Base-by-base conservation (phyloP, 2,329 filamentous ascomycete species). In the Nigrospora oryzae region DNA sequence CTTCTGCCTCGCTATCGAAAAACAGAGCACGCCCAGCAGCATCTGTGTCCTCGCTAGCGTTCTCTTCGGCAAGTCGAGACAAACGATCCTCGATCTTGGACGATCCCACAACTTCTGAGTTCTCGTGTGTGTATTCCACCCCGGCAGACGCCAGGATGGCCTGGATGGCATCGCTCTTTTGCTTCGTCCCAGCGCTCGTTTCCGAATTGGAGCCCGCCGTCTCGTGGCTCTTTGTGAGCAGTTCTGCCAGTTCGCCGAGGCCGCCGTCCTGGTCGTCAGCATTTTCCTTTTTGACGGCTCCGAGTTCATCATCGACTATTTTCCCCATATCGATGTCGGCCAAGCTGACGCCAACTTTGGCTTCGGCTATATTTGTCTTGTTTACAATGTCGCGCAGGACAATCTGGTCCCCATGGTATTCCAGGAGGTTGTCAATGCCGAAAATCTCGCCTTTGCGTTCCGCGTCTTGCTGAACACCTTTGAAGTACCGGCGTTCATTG, bases 321-420 rank as follows among this genome's bases (percentile, higher is more conserved):
- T 80, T 71, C 14, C 84, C 77, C 55, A 87, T 72, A 48, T 94
- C 81, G 15, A 95, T 75, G 44, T 86, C 83, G n/a, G 83, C 74
- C 30, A 96, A 80, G 28, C 79, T 76, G 11, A 97, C 85, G 0
- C 89, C 91, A 1, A 86, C 89, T 58, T 84, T 87, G 36, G 88
- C 88, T 67, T 98, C 93, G 4, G 93, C 93, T 42, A 98, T 83
- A 57, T 98, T 98, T 28, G 93, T 97, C 65, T 96, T 95, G 70
- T 97, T 95, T 55, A 98, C 89, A 53, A 98, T 97, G 45, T 96
- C 89, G n/a, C 87, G 79, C 5, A 97, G 75, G 13, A 96, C 75
- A 12, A 94, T 77, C 48, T 86, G 86, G 52, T 90, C 79, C 40
- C 81, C 79, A 51, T 89, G 82, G 50, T 88, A 96, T 0, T 81